Base-by-base conservation (phyloP, 2,329 filamentous ascomycete species). In the Xylariaceae sp. region DNA sequence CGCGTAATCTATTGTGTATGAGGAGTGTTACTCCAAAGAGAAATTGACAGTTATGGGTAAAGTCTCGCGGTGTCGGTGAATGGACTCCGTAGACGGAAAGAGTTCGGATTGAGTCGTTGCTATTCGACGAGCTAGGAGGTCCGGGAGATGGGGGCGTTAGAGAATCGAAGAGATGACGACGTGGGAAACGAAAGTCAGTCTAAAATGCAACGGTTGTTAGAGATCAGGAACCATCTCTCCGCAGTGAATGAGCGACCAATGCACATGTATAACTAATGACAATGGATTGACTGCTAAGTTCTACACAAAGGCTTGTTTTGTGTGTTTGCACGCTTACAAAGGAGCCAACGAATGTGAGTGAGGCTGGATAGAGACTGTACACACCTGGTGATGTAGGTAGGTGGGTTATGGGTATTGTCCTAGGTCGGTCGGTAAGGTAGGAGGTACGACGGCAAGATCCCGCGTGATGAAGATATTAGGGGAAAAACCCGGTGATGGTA, bases 1-100 rank as follows among this genome's bases (percentile, higher is more conserved):
- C 44, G 69, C 71, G 69, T 76, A 81, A 59, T 81, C 76, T 77
- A 83, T 81, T 55, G 53, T 66, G 59, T 45, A 40, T 37, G 45
- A 40, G 41, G 32, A 40, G 9, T 35, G 29, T 39, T 5, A 44
- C 27, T 3, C 26, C 12, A 44, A 27, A 8, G 26, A 31, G 26
- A 44, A 4, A 34, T 27, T 6, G 29, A 30, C 11, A 47, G 12
- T 9, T 41, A 26, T 34, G 44, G n/a, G 4, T 12, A 4, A 19
- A 39, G 11, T 50, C 9, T 40, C 1, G 37, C 5, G 35, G 19
- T n/a, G 27, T 50, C 7, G 30, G 29, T 40, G 31, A 39, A 37
- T 29, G 35, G 35, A 55, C 12, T 12, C 9, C 19, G 39, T 31
- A 55, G 29, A 60, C 56, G 19, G 19, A 51, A 59, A 62, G 58